phyloP scores from a whole-genome alignment of 2,329 filamentous ascomycete species.

The Ascochyta clinopodiicola region DNA sequence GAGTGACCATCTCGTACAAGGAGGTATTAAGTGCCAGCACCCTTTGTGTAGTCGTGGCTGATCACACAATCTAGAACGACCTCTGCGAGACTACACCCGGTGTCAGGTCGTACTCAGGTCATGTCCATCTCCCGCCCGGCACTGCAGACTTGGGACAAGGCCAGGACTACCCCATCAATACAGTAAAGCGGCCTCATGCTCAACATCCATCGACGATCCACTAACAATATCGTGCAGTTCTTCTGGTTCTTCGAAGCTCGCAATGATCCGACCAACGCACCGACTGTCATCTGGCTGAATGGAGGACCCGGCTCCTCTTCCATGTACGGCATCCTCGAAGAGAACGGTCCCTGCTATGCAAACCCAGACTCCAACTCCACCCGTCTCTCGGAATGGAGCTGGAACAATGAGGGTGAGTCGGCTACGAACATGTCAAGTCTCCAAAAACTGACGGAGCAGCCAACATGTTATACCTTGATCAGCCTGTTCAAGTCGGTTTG shows the following conservation, averaged over 20 bases:
- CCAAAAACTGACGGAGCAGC: constrained; percentile 3
- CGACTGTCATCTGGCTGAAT: constrained; percentile 25
- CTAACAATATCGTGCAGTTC: constrained; percentile 23
- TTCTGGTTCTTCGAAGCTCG: constrained; percentile 33
- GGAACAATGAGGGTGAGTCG: constrained; percentile 36
- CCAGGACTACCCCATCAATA: constrained; percentile 29
- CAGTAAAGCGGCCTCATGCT: constrained; percentile 53
- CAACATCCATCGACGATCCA: neutral
- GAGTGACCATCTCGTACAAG: constrained; percentile 35
- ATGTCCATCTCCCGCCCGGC: constrained; percentile 45
- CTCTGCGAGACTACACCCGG: constrained; percentile 61
- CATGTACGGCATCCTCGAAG: constrained; percentile 26
- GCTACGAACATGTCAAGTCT: accelerated
- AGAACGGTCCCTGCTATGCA: constrained; percentile 27
- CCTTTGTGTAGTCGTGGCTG: no score
- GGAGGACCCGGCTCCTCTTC: constrained; percentile 28
- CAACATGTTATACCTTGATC: constrained; percentile 67
- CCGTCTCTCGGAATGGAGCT: constrained; percentile 27
- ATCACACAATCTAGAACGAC: constrained; percentile 37
- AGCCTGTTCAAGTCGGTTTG: constrained; percentile 66
- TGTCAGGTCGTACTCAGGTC: constrained; percentile 61
- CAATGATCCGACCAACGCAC: constrained; percentile 25
- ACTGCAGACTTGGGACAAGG: constrained; percentile 27
- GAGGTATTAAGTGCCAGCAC: constrained; percentile 18
- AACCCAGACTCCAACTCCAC: constrained; percentile 29